Evolutionary conservation across 805 yeast genomes (phyloP).

Genomic region (Schwanniomyces yamadae): DNA sequence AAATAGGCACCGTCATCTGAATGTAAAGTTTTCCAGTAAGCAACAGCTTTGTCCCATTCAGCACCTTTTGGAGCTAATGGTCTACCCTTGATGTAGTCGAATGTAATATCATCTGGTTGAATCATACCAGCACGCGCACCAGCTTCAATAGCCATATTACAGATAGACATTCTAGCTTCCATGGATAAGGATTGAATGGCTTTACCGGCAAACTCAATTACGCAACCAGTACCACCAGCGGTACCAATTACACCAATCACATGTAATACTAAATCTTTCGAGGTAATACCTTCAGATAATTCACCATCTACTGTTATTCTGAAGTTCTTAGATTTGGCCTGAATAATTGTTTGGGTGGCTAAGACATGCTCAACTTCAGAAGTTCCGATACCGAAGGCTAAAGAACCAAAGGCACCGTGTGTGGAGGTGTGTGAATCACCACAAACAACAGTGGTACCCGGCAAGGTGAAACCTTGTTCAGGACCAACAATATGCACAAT

Average conservation of each 20-base stretch:
- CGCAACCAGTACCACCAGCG: slow-evolving; percentile 98
- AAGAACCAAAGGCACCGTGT: slow-evolving; percentile 97
- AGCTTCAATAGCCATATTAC: slow-evolving; percentile 98
- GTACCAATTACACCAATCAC: slow-evolving; percentile 97
- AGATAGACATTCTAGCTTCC: slow-evolving; percentile 99
- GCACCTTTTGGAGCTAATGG: slow-evolving; percentile 93
- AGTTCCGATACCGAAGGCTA: slow-evolving; percentile 98
- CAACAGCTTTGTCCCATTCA: slow-evolving; percentile 92
- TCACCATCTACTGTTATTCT: slow-evolving; percentile 82
- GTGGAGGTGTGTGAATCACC: slow-evolving; percentile 99
- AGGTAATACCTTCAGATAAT: slow-evolving; percentile 84
- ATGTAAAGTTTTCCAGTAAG: slow-evolving; percentile 85
- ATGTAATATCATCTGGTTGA: slow-evolving; percentile 88
- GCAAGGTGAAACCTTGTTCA: slow-evolving; percentile 97
- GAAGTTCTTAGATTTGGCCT: slow-evolving; percentile 95
- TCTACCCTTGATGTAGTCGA: slow-evolving; percentile 85
- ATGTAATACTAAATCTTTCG: slow-evolving; percentile 91
- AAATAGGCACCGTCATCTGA: slow-evolving; percentile 89
- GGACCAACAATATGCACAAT: slow-evolving; percentile 99
- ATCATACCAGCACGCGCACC: slow-evolving; percentile 99
- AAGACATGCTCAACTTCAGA: slow-evolving; percentile 98
- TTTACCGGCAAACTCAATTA: slow-evolving; percentile 94
- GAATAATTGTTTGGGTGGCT: slow-evolving; percentile 95
- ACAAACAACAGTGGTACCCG: slow-evolving; percentile 98
- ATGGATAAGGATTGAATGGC: slow-evolving; percentile 87